A percentile compares a stretch with the other conserved stretches of the same genome.
phyloP scores from a whole-genome alignment of 169 alveolate species.

The Eimeria falciformis region DNA sequence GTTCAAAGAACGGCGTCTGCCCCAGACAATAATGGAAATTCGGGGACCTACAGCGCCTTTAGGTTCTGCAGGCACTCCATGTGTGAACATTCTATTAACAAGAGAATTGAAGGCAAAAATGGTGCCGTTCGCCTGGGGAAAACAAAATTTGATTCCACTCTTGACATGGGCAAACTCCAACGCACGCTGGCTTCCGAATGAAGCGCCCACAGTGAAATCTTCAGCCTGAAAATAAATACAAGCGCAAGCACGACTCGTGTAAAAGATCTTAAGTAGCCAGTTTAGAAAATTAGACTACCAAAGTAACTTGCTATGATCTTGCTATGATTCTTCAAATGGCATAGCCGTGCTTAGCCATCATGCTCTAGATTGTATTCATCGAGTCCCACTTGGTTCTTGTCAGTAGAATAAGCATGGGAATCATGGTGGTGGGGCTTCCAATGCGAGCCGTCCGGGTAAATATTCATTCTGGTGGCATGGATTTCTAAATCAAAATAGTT shows the following conservation, averaged over 20 bases:
- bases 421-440: constrained; percentile 85
- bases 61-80: constrained; percentile 75
- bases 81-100: constrained; percentile 66
- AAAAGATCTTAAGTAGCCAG: neutral
- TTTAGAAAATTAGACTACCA: too few species aligned
- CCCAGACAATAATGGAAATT: constrained; percentile 74
- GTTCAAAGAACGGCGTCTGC: constrained; percentile 57
- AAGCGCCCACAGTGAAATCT: constrained; percentile 83
- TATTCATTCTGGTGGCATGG: constrained; percentile 79
- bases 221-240: constrained; percentile 44
- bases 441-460: constrained; percentile 79
- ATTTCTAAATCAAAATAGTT: constrained; percentile 73
- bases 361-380: too few species aligned
- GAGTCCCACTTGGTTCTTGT: neutral
- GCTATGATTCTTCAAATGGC: too few species aligned
- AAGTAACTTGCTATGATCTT: too few species aligned
- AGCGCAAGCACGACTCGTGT: neutral
- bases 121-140: constrained; percentile 75
- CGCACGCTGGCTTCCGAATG: constrained; percentile 81
- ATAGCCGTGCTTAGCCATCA: too few species aligned
- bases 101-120: constrained; percentile 73
- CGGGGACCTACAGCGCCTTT: constrained; percentile 61
- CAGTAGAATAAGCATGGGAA: constrained; percentile 79
- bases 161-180: constrained; percentile 78
- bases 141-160: constrained; percentile 18